These are phyloP conservation scores for Fusarium sp. DNA, from an alignment of 2,329 filamentous ascomycete species.

Conservation along the genomic window DNA sequence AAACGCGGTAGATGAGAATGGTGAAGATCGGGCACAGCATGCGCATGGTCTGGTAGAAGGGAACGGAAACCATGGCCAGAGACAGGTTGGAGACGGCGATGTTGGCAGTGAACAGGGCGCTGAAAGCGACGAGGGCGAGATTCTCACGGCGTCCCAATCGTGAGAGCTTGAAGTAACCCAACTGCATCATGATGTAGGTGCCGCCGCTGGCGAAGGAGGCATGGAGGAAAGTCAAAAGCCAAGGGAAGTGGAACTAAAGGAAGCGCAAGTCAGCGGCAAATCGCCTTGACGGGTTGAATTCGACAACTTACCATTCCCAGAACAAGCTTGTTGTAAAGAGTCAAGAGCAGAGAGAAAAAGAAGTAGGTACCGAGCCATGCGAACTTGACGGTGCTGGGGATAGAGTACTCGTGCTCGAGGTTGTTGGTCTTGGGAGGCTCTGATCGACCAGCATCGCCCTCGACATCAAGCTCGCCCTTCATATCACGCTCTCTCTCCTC, in stretches of 20 bases:
- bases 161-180: slow-evolving; percentile 66
- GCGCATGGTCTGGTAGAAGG: slow-evolving; percentile 75
- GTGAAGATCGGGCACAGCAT: slow-evolving; percentile 73
- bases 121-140: slow-evolving; percentile 69
- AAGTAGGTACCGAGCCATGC: slow-evolving; percentile 67
- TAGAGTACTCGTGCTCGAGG: slow-evolving; percentile 61
- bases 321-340: slow-evolving; percentile 71
- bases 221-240: slow-evolving; percentile 71
- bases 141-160: slow-evolving; percentile 66
- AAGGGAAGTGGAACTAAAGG: slow-evolving; percentile 69
- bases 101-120: slow-evolving; percentile 72
- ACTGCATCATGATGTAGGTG: slow-evolving; percentile 65
- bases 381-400: slow-evolving; percentile 61
- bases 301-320: slow-evolving; percentile 61
- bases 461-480: slow-evolving; percentile 53
- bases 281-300: no score
- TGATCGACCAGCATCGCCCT: slow-evolving; percentile 49
- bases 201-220: slow-evolving; percentile 69
- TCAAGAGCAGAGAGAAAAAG: slow-evolving; percentile 62
- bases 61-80: slow-evolving; percentile 72
- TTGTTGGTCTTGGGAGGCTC: slow-evolving; percentile 53
- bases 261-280: slow-evolving; percentile 36
- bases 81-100: slow-evolving; percentile 75
- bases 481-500: slow-evolving; percentile 51
- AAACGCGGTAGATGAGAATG: slow-evolving; percentile 70